Evolutionary conservation across 106 monocot species (phyloP), one percentile per base, ranked within the genome.

Genomic region (Acorus calamus): DNA sequence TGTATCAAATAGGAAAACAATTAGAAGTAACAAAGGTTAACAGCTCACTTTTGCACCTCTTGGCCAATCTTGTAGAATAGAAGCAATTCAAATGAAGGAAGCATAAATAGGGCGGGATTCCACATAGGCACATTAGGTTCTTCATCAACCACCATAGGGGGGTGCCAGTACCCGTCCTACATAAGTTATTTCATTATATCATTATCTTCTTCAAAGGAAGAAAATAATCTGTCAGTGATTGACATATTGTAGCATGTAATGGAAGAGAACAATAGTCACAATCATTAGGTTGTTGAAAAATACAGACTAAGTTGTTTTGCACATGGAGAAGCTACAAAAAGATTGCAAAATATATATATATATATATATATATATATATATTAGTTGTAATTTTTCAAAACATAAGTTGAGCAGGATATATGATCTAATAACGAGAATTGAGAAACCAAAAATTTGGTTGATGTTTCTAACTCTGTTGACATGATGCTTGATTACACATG

Each of bases 91-190:
- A 53, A 44, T 0, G 87, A 85, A 28, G 96, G 96, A 52, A 96
- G 90, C 83, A 74, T 80, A 67, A 91, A 90, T 47, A 96, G 79
- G 47, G 91, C 91, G 3, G 96, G 96, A 57, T 96, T 96, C 96
- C 96, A 96, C 96, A 96, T 74, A 7, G 96, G 91, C n/a, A 96
- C 80, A 47, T 79, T 67, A 7, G 44, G 13, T 63, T 91, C 49
- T 60, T 90, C 84, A 51, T 96, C 96, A 5, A 80, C 90, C 12
- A 90, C 70, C 13, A 63, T 6, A 3, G 96, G 96, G 58, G 76
- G 63, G 44, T 68, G 57, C 96, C 96, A 96, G 2, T 1, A 71
- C 3, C 91, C 96, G 49, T 87, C 78, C 94, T 94, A 72, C 66
- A 72, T 66, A 3, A 6, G n/a, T 12, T 14, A 67, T 47, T 7